These are phyloP conservation scores for Fusarium sp. DNA, from an alignment of 2,329 filamentous ascomycete genomes.

Conservation along the genomic window DNA sequence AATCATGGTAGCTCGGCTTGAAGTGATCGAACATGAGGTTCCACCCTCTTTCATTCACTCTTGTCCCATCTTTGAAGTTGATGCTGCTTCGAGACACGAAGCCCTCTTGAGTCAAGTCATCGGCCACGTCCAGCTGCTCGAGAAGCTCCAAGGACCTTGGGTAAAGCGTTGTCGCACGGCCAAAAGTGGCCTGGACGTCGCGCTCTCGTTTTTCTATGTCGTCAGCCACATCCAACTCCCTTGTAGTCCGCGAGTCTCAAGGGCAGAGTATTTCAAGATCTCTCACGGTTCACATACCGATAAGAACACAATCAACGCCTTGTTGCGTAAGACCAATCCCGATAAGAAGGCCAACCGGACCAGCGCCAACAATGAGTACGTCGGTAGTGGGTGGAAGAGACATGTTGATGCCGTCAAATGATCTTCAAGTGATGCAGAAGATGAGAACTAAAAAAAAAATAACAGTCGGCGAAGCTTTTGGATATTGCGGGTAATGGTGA, in stretches of 20 bases:
- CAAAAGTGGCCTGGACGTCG: not conserved
- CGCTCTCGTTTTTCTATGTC: not conserved
- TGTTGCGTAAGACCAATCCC: not conserved
- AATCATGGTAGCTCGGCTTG: not conserved
- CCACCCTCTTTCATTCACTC: not conserved
- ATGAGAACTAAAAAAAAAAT: not conserved
- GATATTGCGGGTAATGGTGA: not conserved
- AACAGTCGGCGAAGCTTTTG: not conserved
- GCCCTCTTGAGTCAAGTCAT: not conserved
- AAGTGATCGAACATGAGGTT: not conserved
- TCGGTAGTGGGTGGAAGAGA: not conserved
- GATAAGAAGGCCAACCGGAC: not conserved
- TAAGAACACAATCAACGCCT: not conserved
- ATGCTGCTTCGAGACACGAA: not conserved
- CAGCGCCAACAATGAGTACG: not conserved
- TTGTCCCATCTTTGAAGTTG: not conserved
- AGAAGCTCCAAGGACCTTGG: not conserved
- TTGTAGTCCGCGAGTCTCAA: not conserved
- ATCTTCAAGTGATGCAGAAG: not conserved
- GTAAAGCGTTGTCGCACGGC: not conserved
- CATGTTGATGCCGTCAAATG: not conserved
- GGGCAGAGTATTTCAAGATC: not conserved
- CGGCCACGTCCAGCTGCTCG: not conserved
- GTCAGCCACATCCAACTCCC: not conserved
- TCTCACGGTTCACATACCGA: not conserved